Percentiles rank a stretch among this genome's conserved stretches.
Evolutionary conservation across 345 rosid genomes (phyloP).

Genomic region (Lumnitzera racemosa): DNA sequence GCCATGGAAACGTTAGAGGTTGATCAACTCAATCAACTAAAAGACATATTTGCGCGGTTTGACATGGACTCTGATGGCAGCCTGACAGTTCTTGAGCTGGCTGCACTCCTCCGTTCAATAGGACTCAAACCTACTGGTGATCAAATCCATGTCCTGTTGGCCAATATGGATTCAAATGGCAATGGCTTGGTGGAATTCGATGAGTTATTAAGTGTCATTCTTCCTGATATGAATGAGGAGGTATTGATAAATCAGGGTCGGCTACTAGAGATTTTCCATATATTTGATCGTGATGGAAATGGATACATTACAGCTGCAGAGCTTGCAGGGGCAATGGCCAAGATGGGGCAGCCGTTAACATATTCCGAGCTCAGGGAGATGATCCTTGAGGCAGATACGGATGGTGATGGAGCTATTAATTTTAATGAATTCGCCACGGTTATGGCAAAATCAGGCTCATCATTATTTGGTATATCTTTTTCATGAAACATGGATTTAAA

Average conservation of each 20-base stretch:
- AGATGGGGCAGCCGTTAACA: slow-evolving; percentile 81
- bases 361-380: slow-evolving; percentile 64
- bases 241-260: slow-evolving; percentile 50
- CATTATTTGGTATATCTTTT: slow-evolving; percentile 31
- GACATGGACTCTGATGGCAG: slow-evolving; percentile 93
- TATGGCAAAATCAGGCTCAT: slow-evolving; percentile 61
- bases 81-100: slow-evolving; percentile 83
- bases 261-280: slow-evolving; percentile 47
- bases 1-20: slow-evolving; percentile 10
- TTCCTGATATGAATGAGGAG: slow-evolving; percentile 49
- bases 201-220: slow-evolving; percentile 54
- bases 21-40: slow-evolving; percentile 44
- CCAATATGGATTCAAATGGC: slow-evolving; percentile 75
- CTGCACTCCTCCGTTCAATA: slow-evolving; percentile 64
- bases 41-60: slow-evolving; percentile 56
- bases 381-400: slow-evolving; percentile 70
- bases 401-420: slow-evolving; percentile 78
- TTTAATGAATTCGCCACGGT: slow-evolving; percentile 64
- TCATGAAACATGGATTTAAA: neutral
- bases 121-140: slow-evolving; percentile 80
- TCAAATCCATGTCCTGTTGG: slow-evolving; percentile 57
- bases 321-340: slow-evolving; percentile 77
- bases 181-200: slow-evolving; percentile 74
- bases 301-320: slow-evolving; percentile 78
- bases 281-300: slow-evolving; percentile 71